A percentile compares a stretch with the other conserved stretches of the same genome.
Conservation (phyloP, 2,329 filamentous ascomycete genomes). For the Diplodia mutila region DNA sequence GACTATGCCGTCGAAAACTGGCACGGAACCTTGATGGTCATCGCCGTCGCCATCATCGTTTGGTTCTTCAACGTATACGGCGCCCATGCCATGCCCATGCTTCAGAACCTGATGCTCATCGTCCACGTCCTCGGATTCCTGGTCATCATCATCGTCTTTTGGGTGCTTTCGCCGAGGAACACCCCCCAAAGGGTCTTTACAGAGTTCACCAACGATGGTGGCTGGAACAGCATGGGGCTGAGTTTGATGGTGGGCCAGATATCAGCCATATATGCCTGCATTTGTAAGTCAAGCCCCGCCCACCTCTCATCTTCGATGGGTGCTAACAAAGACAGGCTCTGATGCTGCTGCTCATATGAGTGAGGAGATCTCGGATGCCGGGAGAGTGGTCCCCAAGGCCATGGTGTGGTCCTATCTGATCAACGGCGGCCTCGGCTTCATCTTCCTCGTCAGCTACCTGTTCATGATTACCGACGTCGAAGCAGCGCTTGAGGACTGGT, state of each 20-base stretch:
- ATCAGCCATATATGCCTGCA: conserved; percentile 37
- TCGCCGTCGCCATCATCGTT: conserved; percentile 50
- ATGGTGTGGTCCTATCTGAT: conserved; percentile 29
- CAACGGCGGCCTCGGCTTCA: conserved; percentile 28
- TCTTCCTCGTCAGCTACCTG: conserved; percentile 30
- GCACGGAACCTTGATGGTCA: conserved; percentile 56
- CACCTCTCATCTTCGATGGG: too few relatives aligned
- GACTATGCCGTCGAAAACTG: conserved; percentile 48
- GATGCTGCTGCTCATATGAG: conserved; percentile 25
- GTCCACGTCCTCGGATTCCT: conserved; percentile 52
- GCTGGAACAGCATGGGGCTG: conserved; percentile 45
- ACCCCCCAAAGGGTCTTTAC: conserved; percentile 39
- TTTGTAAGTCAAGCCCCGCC: too few relatives aligned
- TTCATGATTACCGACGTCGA: conserved; percentile 29
- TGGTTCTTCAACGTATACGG: conserved; percentile 48
- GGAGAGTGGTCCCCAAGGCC: conserved; percentile 24
- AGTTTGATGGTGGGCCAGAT: conserved; percentile 48
- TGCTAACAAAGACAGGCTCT: conserved; percentile 8
- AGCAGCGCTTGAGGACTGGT: conserved; percentile 10
- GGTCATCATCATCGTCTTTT: conserved; percentile 46
- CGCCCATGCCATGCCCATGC: conserved; percentile 36
- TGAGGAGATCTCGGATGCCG: conserved; percentile 29
- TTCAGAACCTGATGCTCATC: conserved; percentile 42
- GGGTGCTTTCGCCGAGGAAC: conserved; percentile 39
- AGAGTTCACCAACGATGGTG: conserved; percentile 42